Evolutionary conservation across 306 rosid genomes (phyloP), one percentile per base, ranked within the genome.

Genomic region (Senna tora): DNA sequence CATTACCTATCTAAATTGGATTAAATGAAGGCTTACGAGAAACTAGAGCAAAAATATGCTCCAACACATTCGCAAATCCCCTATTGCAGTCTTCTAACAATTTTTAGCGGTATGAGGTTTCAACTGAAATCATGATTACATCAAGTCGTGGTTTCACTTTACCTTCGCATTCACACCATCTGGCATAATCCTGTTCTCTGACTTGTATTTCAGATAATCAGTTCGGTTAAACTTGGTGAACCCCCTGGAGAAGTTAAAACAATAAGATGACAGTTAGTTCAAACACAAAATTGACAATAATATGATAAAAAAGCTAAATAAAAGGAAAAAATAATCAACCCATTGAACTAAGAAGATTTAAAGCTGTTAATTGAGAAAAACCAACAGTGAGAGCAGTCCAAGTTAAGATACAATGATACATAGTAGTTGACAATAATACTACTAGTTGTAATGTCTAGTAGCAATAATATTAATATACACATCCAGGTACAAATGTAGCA

Each of bases 81-180:
- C 2, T 1, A 7, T 7, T 41, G 13, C 45, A 0, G 45, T 9
- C 65, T 30, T 15, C 5, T 20, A 58, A 32, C 36, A 1, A 22
- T 4, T 64, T 42, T 22, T 17, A 9, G 46, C 14, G 9, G 22
- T 38, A 67, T 9, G 1, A 30, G 46, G 30, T 28, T 72, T 67
- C 41, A 16, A 71, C 11, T 20, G 15, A 39, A 21, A 12, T 4
- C 6, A 15, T 15, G 2, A 17, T 28, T 25, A 5, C 14, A 32
- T 50, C 43, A 9, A 39, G 14, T 19, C 16, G 58, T 8, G 54
- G 11, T 28, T 34, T 38, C 33, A 61, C 3, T 20, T 80, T 82
- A 89, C 92, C 96, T 89, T 85, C 0, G 96, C 96, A 75, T 89
- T 89, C 21, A 89, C 92, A 58, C 96, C 96, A 77, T 87, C 92